phyloP scores from a whole-genome alignment of 1,284 basidiomycete species.

The Boletus smithii region DNA sequence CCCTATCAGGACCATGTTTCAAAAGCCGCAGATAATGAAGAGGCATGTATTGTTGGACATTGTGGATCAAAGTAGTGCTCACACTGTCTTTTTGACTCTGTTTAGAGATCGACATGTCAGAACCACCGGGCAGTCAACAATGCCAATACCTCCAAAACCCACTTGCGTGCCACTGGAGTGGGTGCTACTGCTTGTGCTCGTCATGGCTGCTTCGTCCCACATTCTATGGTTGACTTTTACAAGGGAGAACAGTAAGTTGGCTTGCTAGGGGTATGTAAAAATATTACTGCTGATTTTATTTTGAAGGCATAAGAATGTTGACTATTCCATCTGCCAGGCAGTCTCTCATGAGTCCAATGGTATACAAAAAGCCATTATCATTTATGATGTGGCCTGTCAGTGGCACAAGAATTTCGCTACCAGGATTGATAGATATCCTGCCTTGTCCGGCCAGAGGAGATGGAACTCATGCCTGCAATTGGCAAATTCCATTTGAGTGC shows the following conservation, averaged over 20 bases:
- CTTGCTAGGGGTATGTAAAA: not conserved
- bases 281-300: not conserved
- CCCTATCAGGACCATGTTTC: constrained; percentile 15
- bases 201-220: constrained; percentile 12
- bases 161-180: constrained; percentile 9
- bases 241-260: constrained; percentile 20
- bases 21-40: constrained; percentile 1
- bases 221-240: constrained; percentile 22
- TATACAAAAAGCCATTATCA: constrained; percentile 4
- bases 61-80: no score
- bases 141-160: constrained; percentile 1
- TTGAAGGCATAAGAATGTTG: constrained; percentile 18
- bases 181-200: constrained; percentile 9
- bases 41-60: not conserved
- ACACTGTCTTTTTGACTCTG: no score
- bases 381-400: constrained; percentile 19
- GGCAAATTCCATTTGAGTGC: constrained; percentile 14
- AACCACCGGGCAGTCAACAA: constrained; percentile 16
- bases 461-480: constrained; percentile 12
- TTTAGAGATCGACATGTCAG: constrained; percentile 14
- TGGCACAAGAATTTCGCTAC: constrained; percentile 10
- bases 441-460: constrained; percentile 1
- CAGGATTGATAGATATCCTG: not conserved
- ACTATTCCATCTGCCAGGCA: constrained; percentile 15
- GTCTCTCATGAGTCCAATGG: constrained; percentile 6